Base-by-base conservation (phyloP, 1,284 basidiomycete genomes). In the Malassezia pachydermatis region DNA sequence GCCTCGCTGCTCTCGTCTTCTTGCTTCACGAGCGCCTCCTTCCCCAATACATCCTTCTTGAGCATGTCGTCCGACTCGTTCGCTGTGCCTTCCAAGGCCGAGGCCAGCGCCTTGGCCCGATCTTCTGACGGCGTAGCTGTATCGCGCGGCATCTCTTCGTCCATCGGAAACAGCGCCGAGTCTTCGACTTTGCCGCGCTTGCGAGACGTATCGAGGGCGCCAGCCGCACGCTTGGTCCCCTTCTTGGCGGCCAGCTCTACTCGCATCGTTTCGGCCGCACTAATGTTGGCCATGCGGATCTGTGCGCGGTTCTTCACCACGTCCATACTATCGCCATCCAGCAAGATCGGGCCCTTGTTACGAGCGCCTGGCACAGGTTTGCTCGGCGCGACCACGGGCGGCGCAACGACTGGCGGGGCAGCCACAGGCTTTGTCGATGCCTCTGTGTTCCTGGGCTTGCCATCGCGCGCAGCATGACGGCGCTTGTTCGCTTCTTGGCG, bases 231-330 rank as follows among this genome's bases (percentile, higher is more conserved):
- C 20, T 46, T 52, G n/a, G 39, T 10, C n/a, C 16, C 24, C 24
- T 48, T 30, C 82, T 47, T 47, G 20, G 30, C 19, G 53, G 81
- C 80, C 58, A 98, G 75, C 74, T 96, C 86, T 43, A 88, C 89
- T 74, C 88, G 90, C 60, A 98, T 77, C 70, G 84, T 81, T 68
- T 95, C 86, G 49, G 89, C 90, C 36, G 92, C 92, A 74, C 82
- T 87, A 79, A 95, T 81, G 70, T 98, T 96, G 13, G 90, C 92
- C 80, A 94, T 84, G 50, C 90, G 52, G 7, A 63, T 63, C 24
- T 64, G 59, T 16, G 60, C 58, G 19, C 60, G 61, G 33, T 66
- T 56, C 17, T 51, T 42, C 16, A 70, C 60, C 8, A 67, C 58
- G 29, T 67, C 53, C 37, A 57, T 59, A 41, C 60, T 65, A 41